Evolutionary conservation across 257 asterid species (phyloP), one percentile per base, ranked within the genome.

Genomic region (Pogostemon cablin): DNA sequence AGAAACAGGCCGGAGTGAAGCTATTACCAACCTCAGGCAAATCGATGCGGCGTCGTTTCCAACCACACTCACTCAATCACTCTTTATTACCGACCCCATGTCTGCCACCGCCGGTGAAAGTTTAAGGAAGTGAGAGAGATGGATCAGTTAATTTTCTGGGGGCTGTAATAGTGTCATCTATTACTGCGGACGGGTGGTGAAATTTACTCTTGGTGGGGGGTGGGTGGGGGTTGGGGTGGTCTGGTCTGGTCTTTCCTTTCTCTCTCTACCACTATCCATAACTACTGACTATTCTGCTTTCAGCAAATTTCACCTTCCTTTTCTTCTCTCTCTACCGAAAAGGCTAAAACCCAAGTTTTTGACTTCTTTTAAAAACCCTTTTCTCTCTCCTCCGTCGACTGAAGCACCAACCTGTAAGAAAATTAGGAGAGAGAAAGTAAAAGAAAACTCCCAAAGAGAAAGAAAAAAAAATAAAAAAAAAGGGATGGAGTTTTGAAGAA

Each of bases 381-480:
- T 42, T 83, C 71, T 78, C 82, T 84, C 84, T 74, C 81, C 67
- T 69, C 78, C 70, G 84, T 83, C 88, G 80, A 74, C 88, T 15
- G 74, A 72, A 77, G 57, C 57, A 46, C 77, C 63, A 63, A 83
- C 77, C 84, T 65, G 84, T 50, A 76, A 62, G 8, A 74, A 75
- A 72, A 68, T 63, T 5, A 65, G 81, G 78, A 70, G 64, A 65
- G 71, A 67, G 72, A 71, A 42, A 60, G 59, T 6, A 37, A 44
- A 39, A 38, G 50, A 25, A 20, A 25, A 25, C 32, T 25, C 32
- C 32, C 32, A 25, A 25, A 6, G 40, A 7, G 37, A 3, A 3
- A 62, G 59, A 49, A 48, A 67, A 59, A 76, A 62, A 62, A 68
- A 49, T 38, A 69, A 62, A 75, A 61, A 40, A 34, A 52, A 52